phyloP scores from a whole-genome alignment of 345 rosid species.

The Crucihimalaya himalaica region DNA sequence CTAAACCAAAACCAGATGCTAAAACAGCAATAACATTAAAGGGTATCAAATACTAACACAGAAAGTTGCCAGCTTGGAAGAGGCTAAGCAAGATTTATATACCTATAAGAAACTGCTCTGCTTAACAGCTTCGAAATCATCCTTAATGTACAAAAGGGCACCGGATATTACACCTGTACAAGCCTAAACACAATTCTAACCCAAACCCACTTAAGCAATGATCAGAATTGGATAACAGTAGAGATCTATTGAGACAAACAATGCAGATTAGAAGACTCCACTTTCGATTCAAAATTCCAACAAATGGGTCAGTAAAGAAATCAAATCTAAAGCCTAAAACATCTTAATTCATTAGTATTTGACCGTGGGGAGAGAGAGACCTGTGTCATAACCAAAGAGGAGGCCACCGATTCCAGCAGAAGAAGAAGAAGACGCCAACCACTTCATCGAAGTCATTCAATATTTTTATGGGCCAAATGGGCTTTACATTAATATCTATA shows the following conservation, averaged over 20 bases:
- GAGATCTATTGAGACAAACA: not conserved
- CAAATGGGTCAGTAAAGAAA: not conserved
- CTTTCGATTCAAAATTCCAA: not conserved
- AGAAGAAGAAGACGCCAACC: too few relatives aligned
- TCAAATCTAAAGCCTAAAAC: conserved; percentile 6
- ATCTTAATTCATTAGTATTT: not conserved
- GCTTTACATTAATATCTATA: too few relatives aligned
- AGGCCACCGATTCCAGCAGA: conserved; percentile 95
- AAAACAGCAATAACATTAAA: too few relatives aligned
- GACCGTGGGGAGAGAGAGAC: conserved; percentile 35
- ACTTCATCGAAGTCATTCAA: too few relatives aligned
- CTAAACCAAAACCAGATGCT: too few relatives aligned
- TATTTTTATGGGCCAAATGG: too few relatives aligned
- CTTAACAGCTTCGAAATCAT: conserved; percentile 78
- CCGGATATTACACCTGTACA: conserved; percentile 92
- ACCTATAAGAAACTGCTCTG: conserved; percentile 92
- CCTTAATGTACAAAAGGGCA: conserved; percentile 92
- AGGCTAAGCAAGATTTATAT: not conserved
- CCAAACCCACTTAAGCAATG: not conserved
- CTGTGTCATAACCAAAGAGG: conserved; percentile 96
- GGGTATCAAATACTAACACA: not conserved
- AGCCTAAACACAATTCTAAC: not conserved
- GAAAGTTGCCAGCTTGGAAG: not conserved
- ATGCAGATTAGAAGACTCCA: not conserved
- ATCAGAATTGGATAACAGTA: not conserved